Conservation (phyloP, 1,139 yeast species). For the Saccharomyces hybrid region DNA sequence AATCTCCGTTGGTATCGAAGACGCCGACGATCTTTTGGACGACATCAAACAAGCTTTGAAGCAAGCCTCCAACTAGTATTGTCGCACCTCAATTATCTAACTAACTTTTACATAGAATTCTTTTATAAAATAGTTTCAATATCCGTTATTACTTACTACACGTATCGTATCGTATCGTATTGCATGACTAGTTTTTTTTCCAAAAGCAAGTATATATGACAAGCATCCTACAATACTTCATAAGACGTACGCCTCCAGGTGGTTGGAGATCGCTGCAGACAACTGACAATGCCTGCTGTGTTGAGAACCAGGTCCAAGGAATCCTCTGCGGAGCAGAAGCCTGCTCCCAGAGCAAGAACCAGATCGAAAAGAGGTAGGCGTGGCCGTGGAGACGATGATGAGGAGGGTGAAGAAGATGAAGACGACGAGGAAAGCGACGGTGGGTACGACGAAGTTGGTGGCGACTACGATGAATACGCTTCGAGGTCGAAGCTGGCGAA, state of each 20-base stretch:
- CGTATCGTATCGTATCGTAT: neutral
- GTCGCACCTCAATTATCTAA: neutral
- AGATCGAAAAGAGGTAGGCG: neutral
- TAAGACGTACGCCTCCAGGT: neutral
- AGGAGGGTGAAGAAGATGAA: no score
- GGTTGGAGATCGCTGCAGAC: neutral
- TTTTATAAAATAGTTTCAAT: neutral
- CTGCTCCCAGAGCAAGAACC: neutral
- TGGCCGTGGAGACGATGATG: constrained; percentile 1
- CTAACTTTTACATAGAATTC: no score
- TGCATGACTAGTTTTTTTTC: no score
- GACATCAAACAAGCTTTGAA: constrained; percentile 68
- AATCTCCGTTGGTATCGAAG: constrained; percentile 84
- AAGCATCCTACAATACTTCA: no score
- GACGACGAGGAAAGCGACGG: neutral
- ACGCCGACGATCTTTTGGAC: constrained; percentile 64
- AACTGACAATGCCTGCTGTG: neutral
- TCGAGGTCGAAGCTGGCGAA: neutral
- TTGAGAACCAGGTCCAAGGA: constrained; percentile 1
- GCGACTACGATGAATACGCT: neutral
- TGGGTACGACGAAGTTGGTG: neutral
- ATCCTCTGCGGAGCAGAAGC: neutral
- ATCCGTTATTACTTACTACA: neutral
- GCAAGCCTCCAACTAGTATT: constrained; percentile 21
- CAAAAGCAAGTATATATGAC: neutral